phyloP scores from a whole-genome alignment of 352 stramenopile species.

The Pythium plurisporium region DNA sequence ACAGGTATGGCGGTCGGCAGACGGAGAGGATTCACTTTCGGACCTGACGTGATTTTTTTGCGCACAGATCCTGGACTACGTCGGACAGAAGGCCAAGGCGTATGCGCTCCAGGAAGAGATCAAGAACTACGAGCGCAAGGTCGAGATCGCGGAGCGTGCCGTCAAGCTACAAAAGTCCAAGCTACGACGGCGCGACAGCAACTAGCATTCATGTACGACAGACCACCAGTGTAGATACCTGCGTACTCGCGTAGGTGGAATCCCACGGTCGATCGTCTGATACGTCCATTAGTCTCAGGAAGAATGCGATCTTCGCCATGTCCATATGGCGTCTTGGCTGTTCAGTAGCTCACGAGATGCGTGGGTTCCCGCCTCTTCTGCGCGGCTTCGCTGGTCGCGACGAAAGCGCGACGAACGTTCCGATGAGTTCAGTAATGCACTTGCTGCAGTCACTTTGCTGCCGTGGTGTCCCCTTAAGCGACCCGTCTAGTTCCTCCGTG shows the following conservation, averaged over 20 bases:
- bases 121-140: slow-evolving; percentile 91
- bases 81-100: slow-evolving; percentile 86
- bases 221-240: too few relatives aligned
- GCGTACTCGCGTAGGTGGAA: too few relatives aligned
- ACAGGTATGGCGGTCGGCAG: too few relatives aligned
- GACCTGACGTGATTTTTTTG: not conserved
- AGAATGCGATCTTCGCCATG: too few relatives aligned
- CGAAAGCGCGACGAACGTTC: too few relatives aligned
- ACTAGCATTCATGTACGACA: slow-evolving; percentile 5
- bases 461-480: not conserved
- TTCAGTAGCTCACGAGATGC: too few relatives aligned
- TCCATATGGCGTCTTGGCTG: too few relatives aligned
- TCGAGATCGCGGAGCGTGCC: slow-evolving; percentile 89
- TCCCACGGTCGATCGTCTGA: too few relatives aligned
- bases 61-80: slow-evolving; percentile 85
- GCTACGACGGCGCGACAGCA: slow-evolving; percentile 21
- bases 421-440: too few relatives aligned
- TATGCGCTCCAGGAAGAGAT: slow-evolving; percentile 85
- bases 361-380: too few relatives aligned
- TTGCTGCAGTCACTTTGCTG: not conserved
- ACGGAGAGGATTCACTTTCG: not conserved
- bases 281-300: too few relatives aligned
- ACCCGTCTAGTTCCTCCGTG: not conserved
- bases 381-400: too few relatives aligned
- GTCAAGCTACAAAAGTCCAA: slow-evolving; percentile 39